A percentile compares a stretch with the other conserved stretches of the same genome.
Evolutionary conservation across 1,139 yeast species (phyloP).

Genomic region (Spathaspora sp.): DNA sequence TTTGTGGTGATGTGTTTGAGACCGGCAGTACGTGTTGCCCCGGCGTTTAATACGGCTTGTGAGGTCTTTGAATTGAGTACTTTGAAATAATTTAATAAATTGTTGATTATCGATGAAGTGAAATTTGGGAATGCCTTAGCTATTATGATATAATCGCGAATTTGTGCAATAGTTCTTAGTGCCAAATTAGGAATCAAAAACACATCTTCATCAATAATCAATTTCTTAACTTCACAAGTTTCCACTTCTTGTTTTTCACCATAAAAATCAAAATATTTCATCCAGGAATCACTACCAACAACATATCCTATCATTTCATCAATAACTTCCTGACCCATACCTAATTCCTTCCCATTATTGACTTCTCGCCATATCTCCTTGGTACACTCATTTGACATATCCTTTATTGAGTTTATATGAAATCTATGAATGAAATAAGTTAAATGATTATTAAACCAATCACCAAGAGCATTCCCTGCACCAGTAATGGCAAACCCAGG

Average conservation of each 20-base stretch:
- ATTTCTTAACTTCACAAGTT: conserved; percentile 20
- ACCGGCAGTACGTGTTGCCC: conserved; percentile 76
- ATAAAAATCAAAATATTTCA: conserved; percentile 32
- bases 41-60: conserved; percentile 71
- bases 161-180: conserved; percentile 30
- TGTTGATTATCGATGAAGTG: conserved; percentile 32
- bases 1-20: conserved; percentile 74
- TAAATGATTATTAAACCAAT: conserved; percentile 66
- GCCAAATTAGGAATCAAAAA: conserved; percentile 48
- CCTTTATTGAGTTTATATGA: conserved; percentile 51
- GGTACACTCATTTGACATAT: conserved; percentile 53
- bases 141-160: conserved; percentile 51
- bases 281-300: conserved; percentile 46
- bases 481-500: conserved; percentile 66
- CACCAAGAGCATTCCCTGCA: conserved; percentile 53
- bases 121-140: conserved; percentile 49
- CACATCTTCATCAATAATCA: conserved; percentile 37
- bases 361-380: conserved; percentile 81
- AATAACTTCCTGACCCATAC: conserved; percentile 49
- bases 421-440: conserved; percentile 57
- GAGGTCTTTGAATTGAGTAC: conserved; percentile 56
- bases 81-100: conserved; percentile 51
- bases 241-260: conserved; percentile 10
- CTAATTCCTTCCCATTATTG: conserved; percentile 24
- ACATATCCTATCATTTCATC: conserved; percentile 57